These are phyloP conservation scores for Artomyces pyxidatus DNA, from an alignment of 768 basidiomycete genomes.

Conservation along the genomic window DNA sequence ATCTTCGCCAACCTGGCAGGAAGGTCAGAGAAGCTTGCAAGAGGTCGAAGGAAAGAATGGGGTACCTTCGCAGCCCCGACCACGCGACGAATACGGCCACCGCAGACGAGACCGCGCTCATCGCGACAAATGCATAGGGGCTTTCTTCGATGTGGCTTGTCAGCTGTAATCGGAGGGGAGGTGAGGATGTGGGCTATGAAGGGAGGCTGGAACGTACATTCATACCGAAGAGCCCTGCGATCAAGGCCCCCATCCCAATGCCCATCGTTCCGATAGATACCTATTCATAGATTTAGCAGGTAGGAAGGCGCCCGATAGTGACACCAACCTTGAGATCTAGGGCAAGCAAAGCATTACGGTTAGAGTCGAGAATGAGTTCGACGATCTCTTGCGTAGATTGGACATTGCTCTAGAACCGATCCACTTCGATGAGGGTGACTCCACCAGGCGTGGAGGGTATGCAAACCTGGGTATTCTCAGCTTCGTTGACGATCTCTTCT, in stretches of 20 bases:
- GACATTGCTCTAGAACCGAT: slow-evolving; percentile 62
- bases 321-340: slow-evolving; percentile 77
- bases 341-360: slow-evolving; percentile 86
- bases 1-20: not conserved
- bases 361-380: slow-evolving; percentile 92
- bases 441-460: not conserved
- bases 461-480: slow-evolving; percentile 74
- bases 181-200: slow-evolving; percentile 9
- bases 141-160: slow-evolving; percentile 64
- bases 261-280: slow-evolving; percentile 95
- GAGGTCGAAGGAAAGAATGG: slow-evolving; percentile 7
- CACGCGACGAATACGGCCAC: slow-evolving; percentile 56
- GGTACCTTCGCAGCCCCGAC: slow-evolving; percentile 56
- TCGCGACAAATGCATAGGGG: slow-evolving; percentile 64
- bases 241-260: slow-evolving; percentile 79
- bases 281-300: slow-evolving; percentile 25
- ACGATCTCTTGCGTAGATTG: slow-evolving; percentile 98
- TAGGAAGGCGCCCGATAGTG: not conserved
- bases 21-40: slow-evolving; percentile 5
- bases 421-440: not conserved
- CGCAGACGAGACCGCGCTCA: slow-evolving; percentile 51
- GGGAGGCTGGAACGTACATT: slow-evolving; percentile 52
- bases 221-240: slow-evolving; percentile 94
- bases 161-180: slow-evolving; percentile 37
- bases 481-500: slow-evolving; percentile 92